Evolutionary conservation across 164 flowering plant species (phyloP), one percentile per base, ranked within the genome.

Genomic region (Euptelea pleiosperma): DNA sequence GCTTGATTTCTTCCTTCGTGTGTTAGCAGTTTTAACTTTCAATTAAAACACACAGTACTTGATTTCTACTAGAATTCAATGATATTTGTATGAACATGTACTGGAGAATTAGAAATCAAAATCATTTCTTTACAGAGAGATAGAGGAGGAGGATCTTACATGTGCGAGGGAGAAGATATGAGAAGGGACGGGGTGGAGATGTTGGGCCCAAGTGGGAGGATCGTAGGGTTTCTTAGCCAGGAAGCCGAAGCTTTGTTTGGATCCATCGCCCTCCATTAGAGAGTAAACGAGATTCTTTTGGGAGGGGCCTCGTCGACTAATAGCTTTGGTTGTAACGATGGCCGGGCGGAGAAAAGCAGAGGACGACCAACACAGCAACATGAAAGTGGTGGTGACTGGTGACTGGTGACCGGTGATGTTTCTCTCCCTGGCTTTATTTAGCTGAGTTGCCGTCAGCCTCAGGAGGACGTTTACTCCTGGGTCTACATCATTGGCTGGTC

Each of bases 201-300:
- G 80, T 25, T 85, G 63, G 3, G 96, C 98, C 98, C 98, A 91
- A 0, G 87, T 59, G 28, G 98, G 96, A 40, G 96, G 82, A 3
- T 57, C 18, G 68, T 88, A 91, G 12, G 83, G 70, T 50, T 72
- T 78, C 77, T 63, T 72, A 25, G 69, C 50, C 26, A 87, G 83
- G 60, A 86, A 87, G 3, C 72, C 75, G 19, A 64, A 66, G 60
- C n/a, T 63, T 37, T 19, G 45, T 22, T 42, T 52, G 22, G 25
- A 14, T 21, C 31, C 43, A 22, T 43, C 18, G 3, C 19, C 25
- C 26, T 62, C 65, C 65, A 53, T 62, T 43, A 26, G 19, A 62
- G 44, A 53, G 34, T 8, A 53, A 22, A 61, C 31, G 40, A 15
- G 41, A 6, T 15, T 40, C 6, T 40, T 51, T 1, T 15, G 41